Evolutionary conservation across 2,329 filamentous ascomycete genomes (phyloP), one percentile per base, ranked within the genome.

Genomic region (Cladophialophora yegresii): DNA sequence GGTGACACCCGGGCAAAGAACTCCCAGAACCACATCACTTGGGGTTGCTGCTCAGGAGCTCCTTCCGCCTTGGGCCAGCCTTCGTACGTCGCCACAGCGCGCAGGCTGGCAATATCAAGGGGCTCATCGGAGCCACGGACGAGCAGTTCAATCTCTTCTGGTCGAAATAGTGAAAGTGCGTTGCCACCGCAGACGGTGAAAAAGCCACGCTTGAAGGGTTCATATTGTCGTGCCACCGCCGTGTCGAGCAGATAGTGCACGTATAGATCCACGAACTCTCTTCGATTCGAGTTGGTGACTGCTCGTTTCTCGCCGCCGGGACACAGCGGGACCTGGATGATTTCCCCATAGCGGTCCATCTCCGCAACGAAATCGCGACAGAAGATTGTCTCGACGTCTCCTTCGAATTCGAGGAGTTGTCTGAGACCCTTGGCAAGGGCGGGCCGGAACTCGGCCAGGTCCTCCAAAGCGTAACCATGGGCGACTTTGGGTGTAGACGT

Each of bases 171-270:
- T 0, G 89, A 91, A 40, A 96, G 81, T 0, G 93, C 92, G 73
- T 95, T 96, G 40, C 92, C 91, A 40, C 89, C 90, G 73, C 92
- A 96, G 30, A 96, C 91, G 0, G 90, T 96, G 75, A 92, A 97
- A 77, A 97, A 97, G 0, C 93, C 93, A 61, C 92, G 86, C 74
- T 95, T 95, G 82, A 97, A 97, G 0, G 93, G 92, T 74, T 96
- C 92, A 69, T 96, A 97, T 73, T 96, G 92, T 47, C 91, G 85
- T 45, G 85, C 80, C 1, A 96, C 89, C 0, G 90, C 85, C 6
- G 83, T 87, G 71, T 96, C 92, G 10, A 97, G 85, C 9, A 93
- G 76, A 74, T 93, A 90, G 45, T 87, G 86, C 9, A 96, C 85
- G 73, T 96, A 96, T 1, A 92, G 81, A 70, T 93, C 89, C 59